A percentile compares a stretch with the other conserved stretches of the same genome.
These are phyloP conservation scores for Penicillium crustosum DNA, from an alignment of 2,329 filamentous ascomycete species.

Conservation along the genomic window DNA sequence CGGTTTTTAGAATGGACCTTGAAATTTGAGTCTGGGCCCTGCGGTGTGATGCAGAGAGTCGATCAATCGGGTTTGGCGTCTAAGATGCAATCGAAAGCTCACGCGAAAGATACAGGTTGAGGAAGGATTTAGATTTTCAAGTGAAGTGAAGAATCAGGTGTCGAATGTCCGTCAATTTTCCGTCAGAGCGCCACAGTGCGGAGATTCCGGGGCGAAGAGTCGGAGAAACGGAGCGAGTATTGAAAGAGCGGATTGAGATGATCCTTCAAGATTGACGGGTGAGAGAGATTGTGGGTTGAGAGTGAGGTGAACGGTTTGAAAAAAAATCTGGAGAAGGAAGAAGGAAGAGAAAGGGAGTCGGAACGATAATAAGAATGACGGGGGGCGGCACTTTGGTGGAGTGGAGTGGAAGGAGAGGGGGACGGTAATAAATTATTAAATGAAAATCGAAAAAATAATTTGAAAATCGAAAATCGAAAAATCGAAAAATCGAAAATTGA, in stretches of 20 bases:
- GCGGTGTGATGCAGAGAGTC: constrained; percentile 20
- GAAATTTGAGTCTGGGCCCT: constrained; percentile 17
- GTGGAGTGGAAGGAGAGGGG: constrained; percentile 28
- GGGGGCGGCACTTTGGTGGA: constrained; percentile 26
- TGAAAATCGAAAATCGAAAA: constrained; percentile 10
- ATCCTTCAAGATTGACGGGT: constrained; percentile 4
- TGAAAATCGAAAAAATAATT: constrained; percentile 13
- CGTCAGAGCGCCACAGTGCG: constrained; percentile 23
- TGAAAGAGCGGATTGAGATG: constrained; percentile 22
- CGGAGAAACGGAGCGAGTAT: constrained; percentile 7
- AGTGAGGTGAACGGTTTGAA: not conserved
- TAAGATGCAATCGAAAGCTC: constrained; percentile 20
- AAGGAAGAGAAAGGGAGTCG: constrained; percentile 17
- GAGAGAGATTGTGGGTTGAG: not conserved
- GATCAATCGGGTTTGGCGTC: constrained; percentile 21
- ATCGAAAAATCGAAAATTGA: constrained; percentile 22
- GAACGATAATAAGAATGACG: constrained; percentile 32
- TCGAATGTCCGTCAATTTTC: constrained; percentile 15
- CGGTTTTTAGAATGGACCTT: constrained; percentile 9
- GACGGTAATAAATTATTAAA: constrained; percentile 24
- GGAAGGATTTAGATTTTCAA: constrained; percentile 3
- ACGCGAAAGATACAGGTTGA: constrained; percentile 8
- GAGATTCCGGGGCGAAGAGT: constrained; percentile 10
- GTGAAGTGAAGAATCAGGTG: constrained; percentile 9
- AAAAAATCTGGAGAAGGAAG: constrained; percentile 8